Evolutionary conservation across 1,139 yeast genomes (phyloP), one percentile per base, ranked within the genome.

Genomic region (Saccharomycopsis hybrid): DNA sequence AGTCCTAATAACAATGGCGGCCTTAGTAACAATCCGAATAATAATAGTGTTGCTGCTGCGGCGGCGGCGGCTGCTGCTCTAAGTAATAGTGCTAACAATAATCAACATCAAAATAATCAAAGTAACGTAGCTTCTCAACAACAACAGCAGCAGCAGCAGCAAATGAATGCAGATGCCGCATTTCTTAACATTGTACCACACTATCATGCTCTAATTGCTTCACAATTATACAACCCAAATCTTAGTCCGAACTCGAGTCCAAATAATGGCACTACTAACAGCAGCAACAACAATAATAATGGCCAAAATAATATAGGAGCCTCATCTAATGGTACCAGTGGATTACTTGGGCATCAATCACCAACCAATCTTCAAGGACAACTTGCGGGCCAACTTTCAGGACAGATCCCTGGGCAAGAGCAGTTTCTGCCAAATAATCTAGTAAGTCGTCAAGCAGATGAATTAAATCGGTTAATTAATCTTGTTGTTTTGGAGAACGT

Each of bases 401-500:
- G 42, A 44, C 31, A 44, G 35, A 29, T 25, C 18, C 18, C 18
- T 18, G 18, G 18, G 18, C 18, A 18, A 18, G 18, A 18, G 18
- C 18, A 18, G 18, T 18, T 18, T 18, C 18, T 18, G 18, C 18
- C 18, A 18, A 18, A 18, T 18, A 18, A 18, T 18, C 18, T 18
- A 18, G 18, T 18, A 18, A 18, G 18, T 18, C 18, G 18, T 18
- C 18, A 18, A 18, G 18, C 29, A 18, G 47, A 44, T 32, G 42
- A 44, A 33, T 25, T 44, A 7, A 5, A 27, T 24, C 7, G 18
- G 4, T 30, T 44, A n/a, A 38, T 44, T 30, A 44, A 44, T 24
- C 42, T 18, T 24, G 13, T 44, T 37, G 37, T 44, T 5, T 30
- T 44, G n/a, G 47, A 44, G 31, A 44, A 35, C 28, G 25, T 44